Base-by-base conservation (phyloP, 768 basidiomycete genomes). In the Rhodotorula paludigena region DNA sequence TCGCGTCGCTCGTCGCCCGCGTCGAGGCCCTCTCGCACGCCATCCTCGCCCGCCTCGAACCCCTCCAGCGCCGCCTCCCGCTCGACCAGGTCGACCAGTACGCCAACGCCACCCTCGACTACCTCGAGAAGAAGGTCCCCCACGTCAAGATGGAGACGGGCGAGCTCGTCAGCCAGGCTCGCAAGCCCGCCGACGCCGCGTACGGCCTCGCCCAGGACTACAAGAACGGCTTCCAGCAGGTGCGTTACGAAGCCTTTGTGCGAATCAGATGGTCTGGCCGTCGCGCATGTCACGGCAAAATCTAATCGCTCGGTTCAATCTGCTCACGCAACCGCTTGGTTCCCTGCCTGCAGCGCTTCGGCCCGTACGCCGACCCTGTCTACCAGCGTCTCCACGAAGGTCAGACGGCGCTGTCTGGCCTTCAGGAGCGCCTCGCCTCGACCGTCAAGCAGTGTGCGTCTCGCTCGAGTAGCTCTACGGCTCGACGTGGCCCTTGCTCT, bases 41-140 rank as follows among this genome's bases (percentile, higher is more conserved):
- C 28, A 49, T 72, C 57, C 62, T 73, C 41, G 9, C 35, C 10
- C 55, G 33, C 20, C 60, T 68, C 64, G 49, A 69, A 49, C 64
- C 64, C 35, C 44, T 69, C 52, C 63, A 59, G 39, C 48, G 59
- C n/a, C 60, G 67, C 25, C 64, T 73, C n/a, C 68, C 67, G 23
- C 60, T 73, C 59, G 55, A 63, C 11, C n/a, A 20, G 25, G 71
- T 65, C 21, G 71, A 73, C 44, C 35, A 32, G 10, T 69, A 69
- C 55, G 71, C 71, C 39, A 69, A 69, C 61, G 20, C 23, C 7
- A 33, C 48, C 0, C 57, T 73, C 25, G 68, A 73, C 61, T 66
- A 30, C 44, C 32, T 73, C 57, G 71, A 73, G 64, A 60, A 63
- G 57, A 52, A 42, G 33, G 65, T 69, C 51, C 71, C 71, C 16